phyloP scores from a whole-genome alignment of 352 stramenopile species.

The Pythium folliculosum region DNA sequence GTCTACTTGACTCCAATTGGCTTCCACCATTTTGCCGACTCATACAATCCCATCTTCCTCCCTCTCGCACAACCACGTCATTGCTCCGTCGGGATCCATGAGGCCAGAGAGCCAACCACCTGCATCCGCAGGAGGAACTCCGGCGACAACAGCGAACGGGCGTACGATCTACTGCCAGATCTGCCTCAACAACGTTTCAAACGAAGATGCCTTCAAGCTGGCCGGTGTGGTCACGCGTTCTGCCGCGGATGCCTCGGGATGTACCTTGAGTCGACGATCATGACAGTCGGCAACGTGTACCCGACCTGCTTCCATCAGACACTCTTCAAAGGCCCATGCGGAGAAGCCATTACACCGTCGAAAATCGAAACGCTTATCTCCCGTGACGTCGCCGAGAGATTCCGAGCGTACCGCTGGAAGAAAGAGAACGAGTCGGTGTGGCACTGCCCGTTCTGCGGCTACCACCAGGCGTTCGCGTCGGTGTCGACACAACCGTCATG shows the following conservation, averaged over 20 bases:
- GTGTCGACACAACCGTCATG: background rate
- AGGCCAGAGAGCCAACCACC: too few relatives aligned
- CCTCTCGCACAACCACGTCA: too few relatives aligned
- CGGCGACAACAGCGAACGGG: too few relatives aligned
- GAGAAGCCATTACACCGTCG: background rate
- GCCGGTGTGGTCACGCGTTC: background rate
- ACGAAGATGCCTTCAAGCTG: background rate
- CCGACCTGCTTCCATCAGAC: background rate
- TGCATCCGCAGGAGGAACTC: too few relatives aligned
- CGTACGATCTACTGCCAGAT: background rate
- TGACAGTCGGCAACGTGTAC: too few relatives aligned
- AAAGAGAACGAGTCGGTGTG: background rate
- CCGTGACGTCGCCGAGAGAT: background rate
- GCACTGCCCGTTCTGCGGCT: background rate
- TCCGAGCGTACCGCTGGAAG: background rate
- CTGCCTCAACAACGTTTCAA: background rate
- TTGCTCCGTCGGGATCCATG: too few relatives aligned
- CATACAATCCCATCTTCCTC: too few relatives aligned
- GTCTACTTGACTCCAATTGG: too few relatives aligned
- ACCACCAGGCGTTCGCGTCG: background rate
- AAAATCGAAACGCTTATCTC: background rate
- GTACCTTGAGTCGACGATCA: background rate
- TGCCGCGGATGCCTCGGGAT: background rate
- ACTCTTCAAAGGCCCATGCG: background rate
- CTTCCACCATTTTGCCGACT: too few relatives aligned